Conservation (phyloP, 148 eudicot genomes). For the Chenopodium formosanum region DNA sequence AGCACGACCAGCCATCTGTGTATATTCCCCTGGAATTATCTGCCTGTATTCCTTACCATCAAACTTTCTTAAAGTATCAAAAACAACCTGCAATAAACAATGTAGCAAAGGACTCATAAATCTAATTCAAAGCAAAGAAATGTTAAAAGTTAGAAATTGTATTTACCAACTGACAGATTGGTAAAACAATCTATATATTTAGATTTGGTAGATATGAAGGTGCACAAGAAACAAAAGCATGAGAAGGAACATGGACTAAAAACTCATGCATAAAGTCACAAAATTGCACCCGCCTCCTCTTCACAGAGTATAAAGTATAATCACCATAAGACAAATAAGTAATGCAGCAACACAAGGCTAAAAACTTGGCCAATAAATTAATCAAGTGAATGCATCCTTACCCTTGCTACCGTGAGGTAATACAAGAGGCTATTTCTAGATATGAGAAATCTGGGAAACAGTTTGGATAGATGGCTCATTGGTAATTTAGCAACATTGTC, state of each 20-base stretch:
- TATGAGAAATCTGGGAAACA: not conserved
- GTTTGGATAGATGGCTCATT: too few species aligned
- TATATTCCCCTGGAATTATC: slow-evolving; percentile 96
- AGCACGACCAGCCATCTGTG: slow-evolving; percentile 99
- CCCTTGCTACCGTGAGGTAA: not conserved
- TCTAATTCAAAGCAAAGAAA: too few species aligned
- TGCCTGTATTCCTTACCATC: slow-evolving; percentile 97
- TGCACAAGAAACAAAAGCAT: not conserved
- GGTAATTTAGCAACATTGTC: too few species aligned
- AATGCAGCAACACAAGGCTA: not conserved
- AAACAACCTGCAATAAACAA: slow-evolving; percentile 65
- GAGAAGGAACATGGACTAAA: not conserved
- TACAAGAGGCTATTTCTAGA: not conserved
- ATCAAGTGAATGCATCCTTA: not conserved
- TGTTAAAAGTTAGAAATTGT: not conserved
- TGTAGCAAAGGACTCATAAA: not conserved
- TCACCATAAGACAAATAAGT: not conserved
- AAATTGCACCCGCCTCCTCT: not conserved
- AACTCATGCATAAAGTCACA: not conserved
- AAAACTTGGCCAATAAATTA: not conserved
- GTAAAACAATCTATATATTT: not conserved
- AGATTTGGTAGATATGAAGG: not conserved
- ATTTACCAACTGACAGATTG: not conserved
- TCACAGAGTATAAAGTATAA: not conserved
- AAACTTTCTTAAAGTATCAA: slow-evolving; percentile 92